Evolutionary conservation across 1,284 basidiomycete genomes (phyloP).

Genomic region (Heterobasidion parviporum): DNA sequence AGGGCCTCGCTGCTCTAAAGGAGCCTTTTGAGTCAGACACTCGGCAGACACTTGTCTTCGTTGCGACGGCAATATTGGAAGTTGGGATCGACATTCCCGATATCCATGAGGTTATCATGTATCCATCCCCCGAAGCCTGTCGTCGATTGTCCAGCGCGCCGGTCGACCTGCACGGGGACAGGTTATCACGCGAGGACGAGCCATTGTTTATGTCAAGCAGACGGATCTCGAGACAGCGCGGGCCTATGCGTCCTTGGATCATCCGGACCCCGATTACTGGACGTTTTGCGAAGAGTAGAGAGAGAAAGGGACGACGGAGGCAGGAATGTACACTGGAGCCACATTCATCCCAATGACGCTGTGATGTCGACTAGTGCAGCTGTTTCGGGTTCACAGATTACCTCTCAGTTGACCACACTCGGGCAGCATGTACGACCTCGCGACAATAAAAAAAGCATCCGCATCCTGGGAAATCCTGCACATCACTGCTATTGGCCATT

Average conservation of each 20-base stretch:
- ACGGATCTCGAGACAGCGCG: not conserved
- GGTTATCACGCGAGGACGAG: not conserved
- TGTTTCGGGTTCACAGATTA: no score
- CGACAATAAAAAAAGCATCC: no score
- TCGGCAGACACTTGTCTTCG: slow-evolving; percentile 4
- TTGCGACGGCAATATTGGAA: slow-evolving; percentile 7
- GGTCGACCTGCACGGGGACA: slow-evolving; percentile 1
- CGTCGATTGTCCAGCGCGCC: slow-evolving; percentile 4
- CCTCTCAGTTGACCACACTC: no score
- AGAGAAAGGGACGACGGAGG: no score
- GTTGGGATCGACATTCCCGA: slow-evolving; percentile 9
- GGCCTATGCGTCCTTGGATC: not conserved
- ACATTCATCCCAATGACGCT: no score
- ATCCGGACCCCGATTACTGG: no score
- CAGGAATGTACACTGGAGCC: no score
- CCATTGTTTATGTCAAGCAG: slow-evolving; percentile 7
- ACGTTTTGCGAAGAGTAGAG: no score
- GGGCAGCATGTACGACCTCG: no score
- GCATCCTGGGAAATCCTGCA: no score
- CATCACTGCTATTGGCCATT: no score
- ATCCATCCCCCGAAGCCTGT: slow-evolving; percentile 1
- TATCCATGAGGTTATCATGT: slow-evolving; percentile 6
- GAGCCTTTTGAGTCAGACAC: not conserved
- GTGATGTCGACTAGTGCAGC: no score
- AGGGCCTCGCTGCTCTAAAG: slow-evolving; percentile 2